Conservation (phyloP, 2,329 filamentous ascomycete genomes). For the Apiospora sp. region DNA sequence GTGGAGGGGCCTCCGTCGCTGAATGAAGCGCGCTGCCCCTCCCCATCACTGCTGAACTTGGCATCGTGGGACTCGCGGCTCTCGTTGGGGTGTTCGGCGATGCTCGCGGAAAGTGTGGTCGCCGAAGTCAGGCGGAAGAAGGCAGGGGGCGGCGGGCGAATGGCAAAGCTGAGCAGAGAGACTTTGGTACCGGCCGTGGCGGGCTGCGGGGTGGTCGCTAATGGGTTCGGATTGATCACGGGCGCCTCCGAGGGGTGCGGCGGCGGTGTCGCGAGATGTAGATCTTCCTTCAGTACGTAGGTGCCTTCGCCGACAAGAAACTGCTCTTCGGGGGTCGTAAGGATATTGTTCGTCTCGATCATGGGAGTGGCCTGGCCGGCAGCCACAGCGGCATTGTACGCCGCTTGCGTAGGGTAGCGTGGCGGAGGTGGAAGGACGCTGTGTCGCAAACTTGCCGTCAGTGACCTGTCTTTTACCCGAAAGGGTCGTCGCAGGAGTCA, state of each 20-base stretch:
- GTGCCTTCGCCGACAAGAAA: conserved; percentile 94
- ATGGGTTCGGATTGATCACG: conserved; percentile 85
- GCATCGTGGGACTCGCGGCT: conserved; percentile 66
- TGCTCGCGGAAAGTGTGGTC: conserved; percentile 59
- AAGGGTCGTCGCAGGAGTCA: not conserved
- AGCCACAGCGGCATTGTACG: conserved; percentile 76
- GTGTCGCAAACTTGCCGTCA: conserved; percentile 44
- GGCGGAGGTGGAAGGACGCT: conserved; percentile 88
- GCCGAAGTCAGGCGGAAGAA: conserved; percentile 63
- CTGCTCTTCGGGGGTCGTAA: conserved; percentile 86
- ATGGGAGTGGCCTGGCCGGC: conserved; percentile 75
- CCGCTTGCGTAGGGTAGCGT: conserved; percentile 78
- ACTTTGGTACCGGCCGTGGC: conserved; percentile 85
- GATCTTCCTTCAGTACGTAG: conserved; percentile 88
- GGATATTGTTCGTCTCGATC: conserved; percentile 92
- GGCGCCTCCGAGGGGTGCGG: conserved; percentile 95
- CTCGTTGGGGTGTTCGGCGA: conserved; percentile 70
- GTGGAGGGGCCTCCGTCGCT: conserved; percentile 54
- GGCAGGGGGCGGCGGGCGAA: conserved; percentile 61
- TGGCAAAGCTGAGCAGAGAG: conserved; percentile 77
- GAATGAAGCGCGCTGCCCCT: conserved; percentile 59
- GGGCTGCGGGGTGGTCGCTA: conserved; percentile 85
- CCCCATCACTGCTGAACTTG: conserved; percentile 64
- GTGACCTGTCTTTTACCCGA: not conserved
- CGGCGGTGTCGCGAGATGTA: conserved; percentile 91